Evolutionary conservation across 2,329 filamentous ascomycete genomes (phyloP).

Genomic region (Nothomitra cinnamomea): DNA sequence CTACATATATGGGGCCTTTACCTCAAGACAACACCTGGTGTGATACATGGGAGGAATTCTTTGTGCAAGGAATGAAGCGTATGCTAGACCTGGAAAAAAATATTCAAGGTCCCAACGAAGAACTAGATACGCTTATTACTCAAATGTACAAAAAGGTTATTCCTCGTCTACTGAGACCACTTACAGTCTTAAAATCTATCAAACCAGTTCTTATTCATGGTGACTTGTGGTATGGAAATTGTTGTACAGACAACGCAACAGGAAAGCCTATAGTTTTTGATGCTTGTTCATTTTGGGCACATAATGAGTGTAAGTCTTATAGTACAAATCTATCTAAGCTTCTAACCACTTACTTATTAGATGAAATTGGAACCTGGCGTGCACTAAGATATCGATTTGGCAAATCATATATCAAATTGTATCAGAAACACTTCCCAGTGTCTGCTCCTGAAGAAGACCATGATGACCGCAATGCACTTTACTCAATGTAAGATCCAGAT

Average conservation of each 20-base stretch:
- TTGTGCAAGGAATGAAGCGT: slow-evolving; percentile 15
- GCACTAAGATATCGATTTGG: slow-evolving; percentile 19
- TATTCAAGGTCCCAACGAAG: slow-evolving; percentile 11
- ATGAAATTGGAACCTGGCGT: slow-evolving; percentile 24
- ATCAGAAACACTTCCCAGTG: slow-evolving; percentile 15
- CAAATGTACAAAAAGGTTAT: slow-evolving; percentile 26
- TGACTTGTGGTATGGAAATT: slow-evolving; percentile 27
- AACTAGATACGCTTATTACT: slow-evolving; percentile 17
- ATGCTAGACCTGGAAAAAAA: slow-evolving; percentile 16
- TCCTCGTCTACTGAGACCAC: slow-evolving; percentile 26
- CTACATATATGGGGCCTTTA: not conserved
- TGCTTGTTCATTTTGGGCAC: slow-evolving; percentile 24
- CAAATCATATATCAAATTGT: slow-evolving; percentile 15
- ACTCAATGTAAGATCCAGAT: slow-evolving; percentile 14
- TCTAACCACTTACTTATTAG: no score
- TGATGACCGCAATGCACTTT: slow-evolving; percentile 20
- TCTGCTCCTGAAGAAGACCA: slow-evolving; percentile 19
- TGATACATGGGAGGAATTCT: no score
- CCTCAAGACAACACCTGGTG: slow-evolving; percentile 18
- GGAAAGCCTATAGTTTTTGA: slow-evolving; percentile 24
- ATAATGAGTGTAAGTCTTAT: slow-evolving; percentile 25
- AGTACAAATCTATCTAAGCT: no score
- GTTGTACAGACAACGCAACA: slow-evolving; percentile 17
- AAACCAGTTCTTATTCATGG: slow-evolving; percentile 29
- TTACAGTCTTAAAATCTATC: slow-evolving; percentile 24